A percentile compares a stretch with the other conserved stretches of the same genome.
These are phyloP conservation scores for Beauveria brongniartii DNA, from an alignment of 2,329 filamentous ascomycete species.

Conservation along the genomic window DNA sequence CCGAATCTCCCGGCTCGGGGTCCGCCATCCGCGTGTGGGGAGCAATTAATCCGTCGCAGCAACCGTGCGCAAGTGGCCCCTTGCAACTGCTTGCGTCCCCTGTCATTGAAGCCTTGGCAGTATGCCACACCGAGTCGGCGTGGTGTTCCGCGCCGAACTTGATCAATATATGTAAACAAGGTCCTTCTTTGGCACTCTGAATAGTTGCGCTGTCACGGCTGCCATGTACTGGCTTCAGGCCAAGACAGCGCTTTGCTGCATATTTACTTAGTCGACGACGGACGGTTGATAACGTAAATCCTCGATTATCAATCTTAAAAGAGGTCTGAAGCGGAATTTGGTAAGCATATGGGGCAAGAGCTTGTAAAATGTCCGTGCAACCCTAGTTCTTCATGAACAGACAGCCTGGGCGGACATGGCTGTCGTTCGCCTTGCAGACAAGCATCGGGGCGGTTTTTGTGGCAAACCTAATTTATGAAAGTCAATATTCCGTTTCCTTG, in stretches of 20 bases:
- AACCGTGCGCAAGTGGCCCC: background rate
- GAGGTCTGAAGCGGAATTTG: background rate
- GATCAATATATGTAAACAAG: background rate
- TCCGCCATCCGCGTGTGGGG: constrained; percentile 6
- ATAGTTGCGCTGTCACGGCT: background rate
- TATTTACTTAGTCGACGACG: background rate
- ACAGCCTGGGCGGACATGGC: background rate
- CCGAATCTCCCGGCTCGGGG: background rate
- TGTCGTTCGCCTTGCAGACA: background rate
- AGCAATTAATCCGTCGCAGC: background rate
- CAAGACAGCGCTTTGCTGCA: background rate
- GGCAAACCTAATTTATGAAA: background rate
- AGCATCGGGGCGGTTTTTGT: background rate
- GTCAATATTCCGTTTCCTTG: too few relatives aligned
- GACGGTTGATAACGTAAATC: too few relatives aligned
- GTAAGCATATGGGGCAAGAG: background rate
- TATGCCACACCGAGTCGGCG: background rate
- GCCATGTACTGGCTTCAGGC: background rate
- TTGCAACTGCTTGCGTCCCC: background rate
- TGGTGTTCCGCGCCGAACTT: background rate
- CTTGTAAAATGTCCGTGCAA: background rate
- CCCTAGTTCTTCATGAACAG: background rate
- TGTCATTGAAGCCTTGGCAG: background rate
- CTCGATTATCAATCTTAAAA: too few relatives aligned
- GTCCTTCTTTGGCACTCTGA: background rate